Evolutionary conservation across 1,139 yeast species (phyloP), one percentile per base, ranked within the genome.

Genomic region (Pichia sp.): DNA sequence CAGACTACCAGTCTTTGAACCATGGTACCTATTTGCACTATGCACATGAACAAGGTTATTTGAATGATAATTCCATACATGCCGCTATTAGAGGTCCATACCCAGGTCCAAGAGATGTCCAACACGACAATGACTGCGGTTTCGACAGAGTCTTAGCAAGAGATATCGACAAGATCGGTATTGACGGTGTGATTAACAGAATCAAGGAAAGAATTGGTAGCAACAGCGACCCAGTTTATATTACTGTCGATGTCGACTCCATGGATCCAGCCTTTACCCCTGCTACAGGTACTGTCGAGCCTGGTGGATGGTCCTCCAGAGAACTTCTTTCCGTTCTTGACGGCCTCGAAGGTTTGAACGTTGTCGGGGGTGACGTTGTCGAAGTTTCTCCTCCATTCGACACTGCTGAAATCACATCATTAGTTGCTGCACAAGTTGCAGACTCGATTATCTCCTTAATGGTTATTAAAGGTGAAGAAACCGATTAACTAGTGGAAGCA

Each of bases 11-110:
- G 62, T 74, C 79, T 51, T 82, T 82, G 53, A 86, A 85, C 49
- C 95, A 87, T 66, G 95, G 95, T 2, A 83, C 91, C 16, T 85
- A 86, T 91, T 75, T 86, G 45, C 86, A 92, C 91, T 77, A 83
- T 73, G 95, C 93, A 3, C 72, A 75, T 49, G 73, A 84, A 57
- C 92, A 86, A 67, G 90, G 87, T 0, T 72, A 86, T 50, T 59
- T 79, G 36, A 75, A 84, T 38, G 73, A 81, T 48, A 71, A 73
- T 48, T 70, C 77, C 50, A 75, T 84, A 49, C 93, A 87, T 64
- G 86, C 87, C 40, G 93, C 93, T 0, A 69, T 87, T 47, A 77
- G 93, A 62, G 84, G 93, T 1, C 80, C 88, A 64, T 70, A 87
- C 40, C 75, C 83, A 0, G 89, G 89, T 3, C 66, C 73, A 16